Evolutionary conservation across 495 filamentous ascomycete species (phyloP), one percentile per base, ranked within the genome.

Genomic region (Hypoxylon subgilvum): DNA sequence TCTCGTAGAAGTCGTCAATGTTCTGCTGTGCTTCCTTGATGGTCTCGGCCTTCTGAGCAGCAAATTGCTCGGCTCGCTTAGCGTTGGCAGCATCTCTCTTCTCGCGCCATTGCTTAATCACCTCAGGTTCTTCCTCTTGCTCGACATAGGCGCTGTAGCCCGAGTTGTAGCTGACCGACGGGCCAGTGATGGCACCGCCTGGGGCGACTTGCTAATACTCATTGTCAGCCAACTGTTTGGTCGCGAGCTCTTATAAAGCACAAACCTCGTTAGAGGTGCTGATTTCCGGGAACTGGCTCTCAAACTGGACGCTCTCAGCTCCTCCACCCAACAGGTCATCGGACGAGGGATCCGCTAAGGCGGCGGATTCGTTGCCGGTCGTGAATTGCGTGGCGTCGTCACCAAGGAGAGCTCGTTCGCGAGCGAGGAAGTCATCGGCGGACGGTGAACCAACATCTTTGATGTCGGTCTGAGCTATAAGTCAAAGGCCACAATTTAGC

Each of bases 1-100:
- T 96, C 71, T 96, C 91, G 78, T 99, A 99, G 79, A 99, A 99
- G 66, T 96, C 95, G 66, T 99, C 94, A 52, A 97, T 92, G 70
- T 91, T 88, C 63, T 88, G 79, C 54, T 87, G 91, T 30, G 95
- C 95, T 59, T 89, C 89, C 71, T 86, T 84, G 67, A 96, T 75
- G 6, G 91, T 96, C 70, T 91, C 84, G 21, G 77, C 80, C 68
- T 95, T 95, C 73, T 89, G 88, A 40, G 83, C 76, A 22, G 84
- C 82, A 31, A 90, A 90, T 64, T 88, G 79, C 70, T 92, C 85
- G 38, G 86, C 87, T 56, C 91, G 89, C 67, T 88, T 88, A 53
- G 87, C 78, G 49, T 92, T 83, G 57, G 82, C 80, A 10, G 87
- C 84, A 61, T 92, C 88, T 52, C 94, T 88, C 63, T 88, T 88